These are phyloP conservation scores for Monosporascus ibericus DNA, from an alignment of 2,329 filamentous ascomycete genomes.

Conservation along the genomic window DNA sequence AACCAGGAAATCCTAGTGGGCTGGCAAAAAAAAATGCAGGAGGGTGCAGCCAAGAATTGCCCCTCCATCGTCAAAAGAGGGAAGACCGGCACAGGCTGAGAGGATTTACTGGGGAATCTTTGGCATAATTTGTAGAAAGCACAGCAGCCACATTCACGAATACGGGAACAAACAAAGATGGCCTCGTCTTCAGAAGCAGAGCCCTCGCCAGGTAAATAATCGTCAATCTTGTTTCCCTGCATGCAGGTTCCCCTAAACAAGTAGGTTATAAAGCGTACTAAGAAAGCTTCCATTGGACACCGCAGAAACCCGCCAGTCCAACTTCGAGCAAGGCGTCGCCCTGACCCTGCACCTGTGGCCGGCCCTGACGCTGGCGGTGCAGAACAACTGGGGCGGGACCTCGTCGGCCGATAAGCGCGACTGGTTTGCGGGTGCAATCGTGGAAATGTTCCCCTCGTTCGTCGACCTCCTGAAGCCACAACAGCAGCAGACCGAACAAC, in stretches of 20 bases:
- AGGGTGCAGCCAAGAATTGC: slow-evolving; percentile 5
- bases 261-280: no score
- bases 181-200: slow-evolving; percentile 11
- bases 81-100: neutral
- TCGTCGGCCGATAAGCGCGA: slow-evolving; percentile 83
- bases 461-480: slow-evolving; percentile 27
- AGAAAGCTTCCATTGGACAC: no score
- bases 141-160: neutral
- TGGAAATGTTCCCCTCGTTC: slow-evolving; percentile 73
- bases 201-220: slow-evolving; percentile 19
- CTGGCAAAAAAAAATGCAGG: neutral
- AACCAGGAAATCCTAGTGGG: neutral
- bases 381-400: slow-evolving; percentile 82
- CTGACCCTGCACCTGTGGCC: slow-evolving; percentile 84
- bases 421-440: slow-evolving; percentile 88
- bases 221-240: neutral
- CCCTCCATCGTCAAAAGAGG: slow-evolving; percentile 7
- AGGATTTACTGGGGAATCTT: no score
- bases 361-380: slow-evolving; percentile 78
- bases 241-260: no score
- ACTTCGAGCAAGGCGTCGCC: slow-evolving; percentile 83
- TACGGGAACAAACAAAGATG: slow-evolving; percentile 4
- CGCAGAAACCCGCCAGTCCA: slow-evolving; percentile 49
- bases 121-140: neutral
- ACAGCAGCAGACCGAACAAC: slow-evolving; percentile 6